A percentile compares a stretch with the other conserved stretches of the same genome.
These are phyloP conservation scores for Lunularia cruciata DNA, from an alignment of 225 moss, liverwort and hornwort species.

Conservation along the genomic window DNA sequence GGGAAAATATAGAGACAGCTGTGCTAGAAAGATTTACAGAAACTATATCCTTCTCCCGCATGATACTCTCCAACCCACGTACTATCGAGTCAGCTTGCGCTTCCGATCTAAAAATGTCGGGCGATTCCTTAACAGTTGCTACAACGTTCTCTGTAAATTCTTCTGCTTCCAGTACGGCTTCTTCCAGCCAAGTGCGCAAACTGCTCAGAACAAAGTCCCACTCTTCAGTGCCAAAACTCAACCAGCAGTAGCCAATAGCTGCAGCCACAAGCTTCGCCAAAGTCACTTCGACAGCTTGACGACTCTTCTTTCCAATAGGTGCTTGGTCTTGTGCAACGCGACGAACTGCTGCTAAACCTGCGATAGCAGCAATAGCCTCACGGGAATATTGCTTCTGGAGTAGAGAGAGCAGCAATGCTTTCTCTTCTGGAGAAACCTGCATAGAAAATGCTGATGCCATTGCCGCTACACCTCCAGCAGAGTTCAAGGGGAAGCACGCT, in stretches of 20 bases:
- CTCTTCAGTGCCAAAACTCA: slow-evolving; percentile 68
- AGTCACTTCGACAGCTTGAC: slow-evolving; percentile 48
- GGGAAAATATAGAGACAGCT: slow-evolving; percentile 67
- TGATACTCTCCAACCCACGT: slow-evolving; percentile 24
- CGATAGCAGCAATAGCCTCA: slow-evolving; percentile 43
- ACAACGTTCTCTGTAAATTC: slow-evolving; percentile 80
- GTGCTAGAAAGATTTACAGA: slow-evolving; percentile 61
- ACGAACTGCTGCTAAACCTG: slow-evolving; percentile 45
- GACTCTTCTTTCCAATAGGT: slow-evolving; percentile 23
- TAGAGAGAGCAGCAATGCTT: slow-evolving; percentile 61
- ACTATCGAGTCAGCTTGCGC: slow-evolving; percentile 8
- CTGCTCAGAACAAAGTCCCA: slow-evolving; percentile 72
- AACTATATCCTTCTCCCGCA: slow-evolving; percentile 33
- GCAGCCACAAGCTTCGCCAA: slow-evolving; percentile 74
- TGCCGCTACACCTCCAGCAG: slow-evolving; percentile 62
- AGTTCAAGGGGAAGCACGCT: slow-evolving; percentile 72
- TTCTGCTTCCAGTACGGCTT: slow-evolving; percentile 74
- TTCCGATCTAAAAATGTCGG: neutral
- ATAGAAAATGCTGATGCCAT: slow-evolving; percentile 74
- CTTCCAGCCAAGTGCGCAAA: slow-evolving; percentile 79
- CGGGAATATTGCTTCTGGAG: slow-evolving; percentile 63
- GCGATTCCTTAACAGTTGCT: slow-evolving; percentile 38
- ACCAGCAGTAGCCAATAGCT: slow-evolving; percentile 83
- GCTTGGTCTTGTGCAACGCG: slow-evolving; percentile 37
- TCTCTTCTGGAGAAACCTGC: slow-evolving; percentile 72